These are phyloP conservation scores for Globisporangium carolinianum DNA, from an alignment of 352 stramenopile genomes.

Conservation along the genomic window DNA sequence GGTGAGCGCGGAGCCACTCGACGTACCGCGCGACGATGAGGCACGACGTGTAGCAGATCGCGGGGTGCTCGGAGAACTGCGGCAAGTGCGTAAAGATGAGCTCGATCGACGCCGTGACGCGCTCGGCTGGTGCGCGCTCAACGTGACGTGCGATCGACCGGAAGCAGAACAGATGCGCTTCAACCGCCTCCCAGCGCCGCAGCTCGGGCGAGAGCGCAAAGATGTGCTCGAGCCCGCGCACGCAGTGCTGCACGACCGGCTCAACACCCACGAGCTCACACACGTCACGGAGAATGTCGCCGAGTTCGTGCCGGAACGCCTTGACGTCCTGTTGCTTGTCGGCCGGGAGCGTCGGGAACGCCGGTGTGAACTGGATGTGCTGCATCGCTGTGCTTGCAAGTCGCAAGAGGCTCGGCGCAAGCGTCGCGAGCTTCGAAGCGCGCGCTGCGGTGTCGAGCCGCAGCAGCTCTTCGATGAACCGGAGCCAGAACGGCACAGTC, in stretches of 20 bases:
- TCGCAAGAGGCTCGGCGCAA: slow-evolving; percentile 42
- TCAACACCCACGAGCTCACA: slow-evolving; percentile 68
- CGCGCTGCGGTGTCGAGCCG: slow-evolving; percentile 7
- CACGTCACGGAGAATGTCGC: slow-evolving; percentile 77
- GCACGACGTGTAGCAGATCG: slow-evolving; percentile 82
- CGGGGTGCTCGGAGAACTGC: slow-evolving; percentile 64
- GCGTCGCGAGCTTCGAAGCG: slow-evolving; percentile 27
- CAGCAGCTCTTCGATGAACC: slow-evolving; percentile 46
- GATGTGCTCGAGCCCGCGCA: slow-evolving; percentile 62
- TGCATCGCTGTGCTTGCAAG: slow-evolving; percentile 72
- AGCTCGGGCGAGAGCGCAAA: slow-evolving; percentile 40
- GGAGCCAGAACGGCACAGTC: slow-evolving; percentile 83
- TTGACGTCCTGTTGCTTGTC: slow-evolving; percentile 85
- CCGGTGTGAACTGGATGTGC: slow-evolving; percentile 70
- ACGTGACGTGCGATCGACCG: slow-evolving; percentile 79
- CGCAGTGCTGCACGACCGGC: slow-evolving; percentile 66
- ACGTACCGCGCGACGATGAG: slow-evolving; percentile 81
- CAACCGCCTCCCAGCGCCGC: slow-evolving; percentile 67
- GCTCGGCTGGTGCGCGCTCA: slow-evolving; percentile 24
- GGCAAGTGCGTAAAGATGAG: slow-evolving; percentile 74
- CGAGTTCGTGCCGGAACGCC: slow-evolving; percentile 65
- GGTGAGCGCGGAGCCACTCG: slow-evolving; percentile 54
- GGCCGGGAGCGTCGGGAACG: slow-evolving; percentile 46
- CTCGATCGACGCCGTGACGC: slow-evolving; percentile 40
- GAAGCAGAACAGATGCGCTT: slow-evolving; percentile 80